phyloP scores from a whole-genome alignment of 129 eudicot genomes.

The Logfia minima region DNA sequence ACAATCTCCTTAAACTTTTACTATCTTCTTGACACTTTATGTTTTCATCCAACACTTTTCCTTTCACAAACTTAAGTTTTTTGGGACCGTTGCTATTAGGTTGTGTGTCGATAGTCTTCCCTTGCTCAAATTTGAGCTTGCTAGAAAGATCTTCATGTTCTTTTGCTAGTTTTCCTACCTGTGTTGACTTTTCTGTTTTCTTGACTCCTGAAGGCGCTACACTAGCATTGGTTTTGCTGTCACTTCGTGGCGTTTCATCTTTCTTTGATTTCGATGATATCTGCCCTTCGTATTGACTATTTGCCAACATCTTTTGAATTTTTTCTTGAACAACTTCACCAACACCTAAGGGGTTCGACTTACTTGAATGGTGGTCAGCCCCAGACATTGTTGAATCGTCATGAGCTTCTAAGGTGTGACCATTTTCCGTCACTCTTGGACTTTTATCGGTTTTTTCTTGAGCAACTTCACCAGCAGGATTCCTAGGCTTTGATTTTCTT shows the following conservation, averaged over 20 bases:
- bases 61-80: slow-evolving; percentile 30
- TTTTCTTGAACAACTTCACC: slow-evolving; percentile 37
- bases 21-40: neutral
- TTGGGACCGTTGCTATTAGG: neutral
- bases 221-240: neutral
- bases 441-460: neutral
- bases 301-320: neutral
- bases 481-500: neutral
- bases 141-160: slow-evolving; percentile 25
- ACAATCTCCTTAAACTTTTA: slow-evolving; percentile 30
- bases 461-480: neutral
- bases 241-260: slow-evolving; percentile 17
- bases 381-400: neutral
- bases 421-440: slow-evolving; percentile 12
- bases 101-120: neutral
- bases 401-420: neutral
- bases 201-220: slow-evolving; percentile 17
- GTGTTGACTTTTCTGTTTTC: slow-evolving; percentile 18
- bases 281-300: neutral
- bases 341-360: slow-evolving; percentile 13
- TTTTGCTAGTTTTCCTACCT: slow-evolving; percentile 7
- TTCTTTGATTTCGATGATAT: neutral
- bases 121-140: slow-evolving; percentile 43
- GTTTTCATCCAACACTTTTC: slow-evolving; percentile 22
- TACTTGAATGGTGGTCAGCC: slow-evolving; percentile 18